A percentile compares a stretch with the other conserved stretches of the same genome.
Evolutionary conservation across 495 filamentous ascomycete species (phyloP).

Genomic region (Penicillium malachiteum): DNA sequence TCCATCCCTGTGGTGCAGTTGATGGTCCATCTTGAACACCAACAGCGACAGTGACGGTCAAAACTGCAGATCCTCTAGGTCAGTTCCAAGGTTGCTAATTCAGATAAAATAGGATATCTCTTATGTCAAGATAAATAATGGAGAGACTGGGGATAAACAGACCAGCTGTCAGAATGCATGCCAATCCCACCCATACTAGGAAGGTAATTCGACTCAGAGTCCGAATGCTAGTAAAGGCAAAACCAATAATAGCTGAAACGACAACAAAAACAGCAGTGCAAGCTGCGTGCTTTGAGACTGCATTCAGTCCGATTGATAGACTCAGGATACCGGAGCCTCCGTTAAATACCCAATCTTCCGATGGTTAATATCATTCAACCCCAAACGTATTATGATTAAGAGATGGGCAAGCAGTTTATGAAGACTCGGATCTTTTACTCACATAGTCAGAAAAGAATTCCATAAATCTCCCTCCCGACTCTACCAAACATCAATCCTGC

Average conservation of each 20-base stretch:
- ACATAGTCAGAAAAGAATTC: too few species aligned
- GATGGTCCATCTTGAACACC: slow-evolving; percentile 51
- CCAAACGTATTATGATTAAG: too few species aligned
- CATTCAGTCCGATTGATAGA: slow-evolving; percentile 67
- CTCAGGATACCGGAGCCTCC: slow-evolving; percentile 54
- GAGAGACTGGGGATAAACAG: not conserved
- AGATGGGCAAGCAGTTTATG: slow-evolving; percentile 18
- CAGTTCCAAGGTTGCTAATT: not conserved
- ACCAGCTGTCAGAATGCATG: slow-evolving; percentile 32
- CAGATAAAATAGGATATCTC: too few species aligned
- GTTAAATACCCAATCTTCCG: slow-evolving; percentile 23
- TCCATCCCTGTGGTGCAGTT: slow-evolving; percentile 8
- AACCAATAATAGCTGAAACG: slow-evolving; percentile 32
- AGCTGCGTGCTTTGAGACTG: slow-evolving; percentile 55
- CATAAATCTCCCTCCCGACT: slow-evolving; percentile 47
- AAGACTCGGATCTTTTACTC: too few species aligned
- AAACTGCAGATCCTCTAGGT: slow-evolving; percentile 39
- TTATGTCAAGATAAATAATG: not conserved
- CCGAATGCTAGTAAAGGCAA: slow-evolving; percentile 26
- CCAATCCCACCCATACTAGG: slow-evolving; percentile 37
- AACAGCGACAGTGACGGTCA: slow-evolving; percentile 68
- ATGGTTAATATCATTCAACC: not conserved
- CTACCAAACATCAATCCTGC: slow-evolving; percentile 59
- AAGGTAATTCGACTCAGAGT: slow-evolving; percentile 35
- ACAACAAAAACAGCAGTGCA: slow-evolving; percentile 53